Percentiles rank a stretch among this genome's conserved stretches.
These are phyloP conservation scores for Puccinellia tenuiflora DNA, from an alignment of 176 grass and related monocot species.

Conservation along the genomic window DNA sequence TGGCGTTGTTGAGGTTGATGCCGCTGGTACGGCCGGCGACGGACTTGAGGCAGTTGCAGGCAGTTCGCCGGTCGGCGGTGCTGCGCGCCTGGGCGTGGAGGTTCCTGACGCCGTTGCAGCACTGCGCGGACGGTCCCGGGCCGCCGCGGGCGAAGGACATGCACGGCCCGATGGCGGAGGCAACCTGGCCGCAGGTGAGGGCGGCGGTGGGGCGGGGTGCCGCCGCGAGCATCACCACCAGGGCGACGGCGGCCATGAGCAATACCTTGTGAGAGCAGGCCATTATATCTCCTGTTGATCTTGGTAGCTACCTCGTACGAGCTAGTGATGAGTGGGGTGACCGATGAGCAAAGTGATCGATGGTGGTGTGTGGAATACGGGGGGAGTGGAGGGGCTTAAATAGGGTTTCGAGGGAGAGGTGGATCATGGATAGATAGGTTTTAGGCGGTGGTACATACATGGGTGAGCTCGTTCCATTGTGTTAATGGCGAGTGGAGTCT, in stretches of 20 bases:
- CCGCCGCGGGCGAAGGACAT: constrained; percentile 31
- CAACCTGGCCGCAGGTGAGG: constrained; percentile 36
- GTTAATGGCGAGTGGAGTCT: not conserved
- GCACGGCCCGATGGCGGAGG: constrained; percentile 16
- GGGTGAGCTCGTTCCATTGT: not conserved
- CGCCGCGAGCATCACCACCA: not conserved
- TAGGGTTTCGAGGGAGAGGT: not conserved
- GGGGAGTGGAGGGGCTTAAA: not conserved
- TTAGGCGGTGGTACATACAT: not conserved
- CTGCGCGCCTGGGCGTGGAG: constrained; percentile 12
- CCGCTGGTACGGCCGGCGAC: not conserved
- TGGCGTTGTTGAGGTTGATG: constrained; percentile 26
- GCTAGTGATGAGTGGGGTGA: not conserved
- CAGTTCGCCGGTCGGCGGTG: constrained; percentile 17
- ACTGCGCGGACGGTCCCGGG: not conserved
- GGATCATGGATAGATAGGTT: not conserved
- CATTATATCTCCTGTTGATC: not conserved
- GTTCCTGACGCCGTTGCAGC: constrained; percentile 39
- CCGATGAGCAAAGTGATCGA: not conserved
- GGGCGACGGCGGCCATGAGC: not conserved
- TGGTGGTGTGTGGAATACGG: not conserved
- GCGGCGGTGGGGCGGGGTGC: not conserved
- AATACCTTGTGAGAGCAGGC: constrained; percentile 1
- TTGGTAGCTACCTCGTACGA: not conserved
- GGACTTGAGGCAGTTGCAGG: constrained; percentile 46